Conservation (phyloP, 345 rosid genomes). For the Viola odorata region DNA sequence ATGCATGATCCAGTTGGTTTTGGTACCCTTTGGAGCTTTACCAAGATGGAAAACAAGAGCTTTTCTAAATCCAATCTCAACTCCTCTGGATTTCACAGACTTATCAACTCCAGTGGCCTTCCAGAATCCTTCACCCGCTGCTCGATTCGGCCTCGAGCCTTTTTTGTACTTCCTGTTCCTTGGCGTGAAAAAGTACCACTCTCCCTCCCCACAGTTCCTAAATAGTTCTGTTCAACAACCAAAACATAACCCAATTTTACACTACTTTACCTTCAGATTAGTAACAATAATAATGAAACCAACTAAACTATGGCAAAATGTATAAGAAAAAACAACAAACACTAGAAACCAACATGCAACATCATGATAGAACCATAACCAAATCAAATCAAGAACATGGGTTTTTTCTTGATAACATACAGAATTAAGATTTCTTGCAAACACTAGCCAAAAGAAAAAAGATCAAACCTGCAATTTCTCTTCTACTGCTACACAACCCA, state of each 20-base stretch:
- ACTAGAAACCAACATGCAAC: too few relatives aligned
- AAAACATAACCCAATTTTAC: neutral
- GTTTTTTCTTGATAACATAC: neutral
- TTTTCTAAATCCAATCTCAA: constrained; percentile 3
- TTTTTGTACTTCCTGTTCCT: constrained; percentile 16
- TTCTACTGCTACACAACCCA: too few relatives aligned
- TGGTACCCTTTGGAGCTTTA: constrained; percentile 11
- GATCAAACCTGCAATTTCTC: neutral
- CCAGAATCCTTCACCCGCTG: constrained; percentile 20
- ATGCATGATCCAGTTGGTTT: constrained; percentile 31
- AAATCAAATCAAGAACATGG: neutral
- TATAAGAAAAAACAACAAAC: too few relatives aligned
- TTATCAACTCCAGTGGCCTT: constrained; percentile 20
- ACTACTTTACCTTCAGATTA: too few relatives aligned
- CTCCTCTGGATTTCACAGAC: neutral
- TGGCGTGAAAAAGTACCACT: constrained; percentile 22
- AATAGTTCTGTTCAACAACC: constrained; percentile 4
- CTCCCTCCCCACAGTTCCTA: neutral
- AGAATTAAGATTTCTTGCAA: neutral
- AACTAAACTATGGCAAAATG: too few relatives aligned
- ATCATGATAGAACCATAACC: too few relatives aligned
- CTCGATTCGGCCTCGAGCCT: constrained; percentile 18
- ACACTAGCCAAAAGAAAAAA: neutral
- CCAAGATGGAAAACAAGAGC: constrained; percentile 17
- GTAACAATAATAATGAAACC: too few relatives aligned